Evolutionary conservation across 345 rosid species (phyloP), one percentile per base, ranked within the genome.

Genomic region (Acer saccharum): DNA sequence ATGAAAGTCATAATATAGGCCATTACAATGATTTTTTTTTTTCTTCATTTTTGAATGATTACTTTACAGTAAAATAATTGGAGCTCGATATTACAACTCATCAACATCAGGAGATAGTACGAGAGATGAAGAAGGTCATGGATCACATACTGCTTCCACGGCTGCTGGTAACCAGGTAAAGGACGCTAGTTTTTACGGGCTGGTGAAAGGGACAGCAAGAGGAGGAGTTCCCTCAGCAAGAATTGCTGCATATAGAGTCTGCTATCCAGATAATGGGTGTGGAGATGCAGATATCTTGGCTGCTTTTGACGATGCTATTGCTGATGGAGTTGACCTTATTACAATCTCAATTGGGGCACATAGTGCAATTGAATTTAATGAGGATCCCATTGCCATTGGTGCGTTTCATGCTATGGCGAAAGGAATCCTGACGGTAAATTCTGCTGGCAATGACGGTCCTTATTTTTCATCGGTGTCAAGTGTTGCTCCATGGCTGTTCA

Each of bases 171-270:
- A 79, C 75, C 57, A 2, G 16, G 85, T 87, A 27, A 60, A 74
- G 20, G 82, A 69, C 64, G 87, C 68, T 11, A 85, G 83, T 72
- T 85, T 88, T 14, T 80, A 71, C 21, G 90, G 93, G 17, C 17
- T 91, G 32, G 93, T 87, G 0, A 10, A 76, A 14, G 95, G 94
- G 23, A 83, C 82, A 0, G 93, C 89, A 8, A 84, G 93, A 81
- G 95, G 92, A 16, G 92, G 89, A 7, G 88, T 84, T 68, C 92
- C 95, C 5, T 83, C 88, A n/a, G 85, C 91, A 10, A 85, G 95
- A 76, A 76, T 89, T 23, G 88, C 95, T n/a, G 78, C 71, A 17
- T 91, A 93, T 41, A 77, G 48, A 72, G 88, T 82, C 7, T 92
- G 94, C 27, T 3, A 0, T 0, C 0, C 0, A 0, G 0, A 0